Evolutionary conservation across 2,329 filamentous ascomycete species (phyloP).

Genomic region (Trichoderma sp.): DNA sequence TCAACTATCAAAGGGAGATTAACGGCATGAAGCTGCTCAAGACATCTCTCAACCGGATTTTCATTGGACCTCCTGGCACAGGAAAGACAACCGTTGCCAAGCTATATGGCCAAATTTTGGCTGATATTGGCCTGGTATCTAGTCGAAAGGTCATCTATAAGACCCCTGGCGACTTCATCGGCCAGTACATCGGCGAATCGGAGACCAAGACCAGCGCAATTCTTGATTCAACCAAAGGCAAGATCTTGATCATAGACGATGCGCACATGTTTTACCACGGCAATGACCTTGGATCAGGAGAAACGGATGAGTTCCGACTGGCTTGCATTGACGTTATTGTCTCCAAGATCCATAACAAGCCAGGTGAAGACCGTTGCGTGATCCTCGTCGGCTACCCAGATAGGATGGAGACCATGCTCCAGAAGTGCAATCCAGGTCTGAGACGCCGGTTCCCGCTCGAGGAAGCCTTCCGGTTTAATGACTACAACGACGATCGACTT

Average conservation of each 20-base stretch:
- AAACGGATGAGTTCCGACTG: neutral
- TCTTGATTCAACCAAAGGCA: constrained; percentile 60
- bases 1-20: neutral
- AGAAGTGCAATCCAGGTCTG: neutral
- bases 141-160: constrained; percentile 49
- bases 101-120: constrained; percentile 71
- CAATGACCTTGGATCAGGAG: neutral
- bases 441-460: neutral
- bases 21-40: constrained; percentile 23
- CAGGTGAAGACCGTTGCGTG: neutral
- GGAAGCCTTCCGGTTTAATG: neutral
- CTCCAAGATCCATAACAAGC: neutral
- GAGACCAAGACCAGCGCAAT: constrained; percentile 58
- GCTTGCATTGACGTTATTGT: neutral
- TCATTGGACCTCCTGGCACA: constrained; percentile 63
- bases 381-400: neutral
- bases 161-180: constrained; percentile 65
- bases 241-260: constrained; percentile 69
- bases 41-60: constrained; percentile 66
- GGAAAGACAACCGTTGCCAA: constrained; percentile 70
- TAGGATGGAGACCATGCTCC: neutral
- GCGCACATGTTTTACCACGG: constrained; percentile 48
- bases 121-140: constrained; percentile 67
- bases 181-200: constrained; percentile 65
- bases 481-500: neutral